These are phyloP conservation scores for Syncephalastrum racemosum DNA, from an alignment of 371 early-diverging fungal species.

Conservation along the genomic window DNA sequence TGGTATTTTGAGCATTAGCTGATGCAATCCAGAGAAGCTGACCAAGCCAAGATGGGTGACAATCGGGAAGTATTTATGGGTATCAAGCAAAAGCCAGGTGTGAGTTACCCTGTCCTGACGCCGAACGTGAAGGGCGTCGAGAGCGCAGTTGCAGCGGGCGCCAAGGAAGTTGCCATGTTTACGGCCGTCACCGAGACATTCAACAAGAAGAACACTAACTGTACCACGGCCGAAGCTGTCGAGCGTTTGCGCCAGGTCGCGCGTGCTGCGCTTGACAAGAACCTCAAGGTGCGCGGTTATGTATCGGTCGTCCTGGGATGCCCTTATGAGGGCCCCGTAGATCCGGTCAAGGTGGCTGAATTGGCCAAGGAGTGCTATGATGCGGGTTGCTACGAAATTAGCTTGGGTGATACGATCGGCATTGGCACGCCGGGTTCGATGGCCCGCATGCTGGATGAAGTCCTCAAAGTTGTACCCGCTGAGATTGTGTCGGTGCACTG, in stretches of 20 bases:
- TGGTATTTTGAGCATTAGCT: background rate
- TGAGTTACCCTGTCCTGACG: conserved; percentile 87
- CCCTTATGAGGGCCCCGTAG: conserved; percentile 88
- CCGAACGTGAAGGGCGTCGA: conserved; percentile 93
- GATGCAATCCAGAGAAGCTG: background rate
- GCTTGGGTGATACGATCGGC: conserved; percentile 96
- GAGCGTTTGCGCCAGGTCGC: conserved; percentile 72
- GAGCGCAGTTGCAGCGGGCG: conserved; percentile 75
- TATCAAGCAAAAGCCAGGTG: conserved; percentile 60
- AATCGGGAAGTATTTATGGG: conserved; percentile 71
- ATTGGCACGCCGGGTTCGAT: conserved; percentile 86
- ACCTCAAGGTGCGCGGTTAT: conserved; percentile 84
- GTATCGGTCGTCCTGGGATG: conserved; percentile 94
- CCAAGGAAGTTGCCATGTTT: conserved; percentile 91
- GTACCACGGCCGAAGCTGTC: conserved; percentile 84
- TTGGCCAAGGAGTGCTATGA: conserved; percentile 76
- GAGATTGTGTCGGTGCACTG: conserved; percentile 90
- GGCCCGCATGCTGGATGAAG: conserved; percentile 70
- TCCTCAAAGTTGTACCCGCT: conserved; percentile 71
- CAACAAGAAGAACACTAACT: conserved; percentile 90
- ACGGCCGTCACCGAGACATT: conserved; percentile 91
- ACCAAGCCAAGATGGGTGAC: conserved; percentile 73
- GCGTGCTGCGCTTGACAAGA: conserved; percentile 64
- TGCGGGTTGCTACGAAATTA: conserved; percentile 97
- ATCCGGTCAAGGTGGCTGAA: conserved; percentile 70